Evolutionary conservation across 306 rosid genomes (phyloP), one percentile per base, ranked within the genome.

Genomic region (Casuarina cunninghamiana): DNA sequence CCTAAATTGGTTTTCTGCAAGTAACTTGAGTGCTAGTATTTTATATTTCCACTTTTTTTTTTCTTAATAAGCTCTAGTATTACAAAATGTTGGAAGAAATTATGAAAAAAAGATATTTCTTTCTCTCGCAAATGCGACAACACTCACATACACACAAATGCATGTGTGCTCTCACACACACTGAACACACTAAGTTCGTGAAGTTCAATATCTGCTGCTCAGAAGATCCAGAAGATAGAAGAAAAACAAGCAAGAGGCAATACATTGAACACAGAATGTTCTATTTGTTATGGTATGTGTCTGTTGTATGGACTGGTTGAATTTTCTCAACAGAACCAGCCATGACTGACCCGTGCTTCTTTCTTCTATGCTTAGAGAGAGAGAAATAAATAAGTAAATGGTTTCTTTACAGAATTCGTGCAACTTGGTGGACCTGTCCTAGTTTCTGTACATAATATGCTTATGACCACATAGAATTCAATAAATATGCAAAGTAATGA

Each of bases 401-500:
- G 35, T 17, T 17, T 42, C 13, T 66, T 76, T 76, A 55, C 60
- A 53, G 50, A 67, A 57, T 70, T 42, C 75, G 7, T 66, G 71
- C 10, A 43, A 55, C 55, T 21, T 54, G 57, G 67, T 66, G 13
- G 49, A 58, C 32, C 51, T 44, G 41, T 71, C 54, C 74, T 43
- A 45, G 57, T 44, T 66, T 39, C 6, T 26, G 43, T 37, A 48
- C 45, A 53, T 45, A 68, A 53, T 53, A 21, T 11, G 54, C 51
- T 46, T 76, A 55, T 66, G 70, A 35, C 15, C 39, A 26, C 48
- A 10, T 73, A 51, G 70, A 62, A 61, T 66, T 71, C 53, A 55
- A 76, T 69, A 6, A 45, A 77, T 60, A 48, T 49, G 71, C 62
- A 32, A n/a, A 46, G 67, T 75, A 38, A 54, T 66, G 70, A 78